Evolutionary conservation across 225 moss, liverwort and hornwort genomes (phyloP), one percentile per base, ranked within the genome.

Genomic region (Polytrichum formosum): DNA sequence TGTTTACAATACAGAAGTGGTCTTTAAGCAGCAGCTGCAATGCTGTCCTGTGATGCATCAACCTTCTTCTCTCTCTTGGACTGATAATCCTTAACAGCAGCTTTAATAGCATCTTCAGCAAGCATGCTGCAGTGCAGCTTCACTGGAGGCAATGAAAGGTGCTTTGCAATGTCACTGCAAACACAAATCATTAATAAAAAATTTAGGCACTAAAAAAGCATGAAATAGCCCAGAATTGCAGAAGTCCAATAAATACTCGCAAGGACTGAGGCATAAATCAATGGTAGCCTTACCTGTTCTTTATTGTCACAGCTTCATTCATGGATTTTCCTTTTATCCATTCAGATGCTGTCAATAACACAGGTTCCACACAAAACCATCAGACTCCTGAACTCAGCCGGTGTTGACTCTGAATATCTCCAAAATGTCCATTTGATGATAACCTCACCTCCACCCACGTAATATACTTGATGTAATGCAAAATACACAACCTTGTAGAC

Each of bases 311-410:
- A 28, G 93, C 93, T 58, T 92, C 88, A 62, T 91, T 92, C 90
- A 97, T 87, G 27, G 89, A 85, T 78, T 80, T 93, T 20, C 96
- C 96, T 80, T 97, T 97, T 61, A 97, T 91, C 96, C 96, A 97
- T 79, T 97, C 93, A 28, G 96, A 93, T 67, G 96, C 96, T 96
- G 88, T 68, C 74, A 73, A 84, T n/a, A 58, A 27, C 74, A 54
- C 63, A 69, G 67, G 64, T 28, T 4, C 55, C 53, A 10, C 58
- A 58, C 23, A 20, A 6, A 58, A 20, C 23, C 58, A 58, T 58
- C 58, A 58, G 6, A 23, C 9, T 58, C 9, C 6, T 58, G 58
- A 20, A 58, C 6, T 21, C 20, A 58, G n/a, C 21, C 21, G 23
- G 6, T 58, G 1, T n/a, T 9, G 9, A 58, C 58, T n/a, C 58